Conservation (phyloP, 23 red algal genomes). For the Chondrus crispus region DNA sequence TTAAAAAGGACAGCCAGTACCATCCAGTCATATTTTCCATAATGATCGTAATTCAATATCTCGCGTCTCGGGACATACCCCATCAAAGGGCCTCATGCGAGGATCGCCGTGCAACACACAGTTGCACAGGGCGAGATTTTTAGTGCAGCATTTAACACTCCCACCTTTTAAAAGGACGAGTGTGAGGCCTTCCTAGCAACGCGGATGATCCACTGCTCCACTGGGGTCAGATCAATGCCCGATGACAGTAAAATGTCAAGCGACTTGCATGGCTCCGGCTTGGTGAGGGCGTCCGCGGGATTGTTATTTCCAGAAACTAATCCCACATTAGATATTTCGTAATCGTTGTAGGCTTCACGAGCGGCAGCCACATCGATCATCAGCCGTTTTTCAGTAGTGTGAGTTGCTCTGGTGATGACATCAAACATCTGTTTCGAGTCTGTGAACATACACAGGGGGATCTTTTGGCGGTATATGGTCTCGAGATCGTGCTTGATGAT, state of each 20-base stretch:
- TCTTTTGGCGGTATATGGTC: neutral
- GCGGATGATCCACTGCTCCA: neutral
- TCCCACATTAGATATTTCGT: constrained; percentile 10
- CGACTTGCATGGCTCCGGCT: neutral
- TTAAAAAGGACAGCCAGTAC: no score
- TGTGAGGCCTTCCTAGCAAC: no score
- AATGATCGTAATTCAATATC: no score
- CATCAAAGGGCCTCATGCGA: no score
- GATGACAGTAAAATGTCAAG: neutral
- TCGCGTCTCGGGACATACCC: no score
- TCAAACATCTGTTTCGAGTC: constrained; percentile 16
- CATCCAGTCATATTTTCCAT: no score
- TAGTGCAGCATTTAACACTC: no score
- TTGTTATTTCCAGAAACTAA: neutral
- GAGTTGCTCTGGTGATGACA: neutral
- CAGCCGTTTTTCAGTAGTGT: neutral
- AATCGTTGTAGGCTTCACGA: neutral
- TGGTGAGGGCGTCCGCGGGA: neutral
- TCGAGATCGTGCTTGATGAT: neutral
- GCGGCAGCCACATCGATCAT: constrained; percentile 25
- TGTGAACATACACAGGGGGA: neutral
- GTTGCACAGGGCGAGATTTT: no score
- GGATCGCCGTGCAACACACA: no score
- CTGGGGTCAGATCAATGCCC: neutral
- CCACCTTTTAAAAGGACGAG: no score